Base-by-base conservation (phyloP, 2,329 filamentous ascomycete species). In the Pyricularia sp. region DNA sequence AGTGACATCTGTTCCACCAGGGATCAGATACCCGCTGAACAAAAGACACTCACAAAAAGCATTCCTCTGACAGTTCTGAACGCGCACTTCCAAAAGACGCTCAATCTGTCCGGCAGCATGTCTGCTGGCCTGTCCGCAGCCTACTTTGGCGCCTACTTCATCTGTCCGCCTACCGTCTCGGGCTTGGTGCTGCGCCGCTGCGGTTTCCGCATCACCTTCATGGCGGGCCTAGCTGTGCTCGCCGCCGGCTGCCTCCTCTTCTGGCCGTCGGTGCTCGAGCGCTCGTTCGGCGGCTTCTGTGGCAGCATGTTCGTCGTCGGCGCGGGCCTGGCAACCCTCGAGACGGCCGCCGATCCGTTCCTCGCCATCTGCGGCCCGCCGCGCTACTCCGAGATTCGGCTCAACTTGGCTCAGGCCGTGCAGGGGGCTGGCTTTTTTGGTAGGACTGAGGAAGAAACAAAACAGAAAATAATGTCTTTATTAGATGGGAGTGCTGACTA, bases 131-230 rank as follows among this genome's bases (percentile, higher is more conserved):
- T 82, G 19, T 79, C 81, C 55, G 76, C 79, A 3, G 80, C 81
- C 49, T 83, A 83, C 70, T 83, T 83, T 65, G 81, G 80, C 55
- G 76, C 75, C 65, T 78, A 78, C 67, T 72, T 72, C 63, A 68
- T 79, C 30, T 75, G 69, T 31, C 70, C 72, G n/a, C 70, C 77
- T 5, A 72, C 75, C 22, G 70, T 78, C 65, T 76, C 75, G 2
- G 75, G 74, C 65, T 82, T 78, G 76, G 78, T 89, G 70, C 79
- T 90, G 13, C 83, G 86, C 35, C 81, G 81, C 67, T 88, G 80
- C 69, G 87, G 87, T 19, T 89, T 88, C 73, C 82, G 85, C 64
- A 82, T 82, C 65, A 87, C 86, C 40, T 89, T 90, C 73, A 88
- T 90, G 71, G 81, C 83, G 19, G 84, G 84, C 0, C 78, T 86